Evolutionary conservation across 1,139 yeast species (phyloP).

Genomic region (Scheffersomyces lignicola): DNA sequence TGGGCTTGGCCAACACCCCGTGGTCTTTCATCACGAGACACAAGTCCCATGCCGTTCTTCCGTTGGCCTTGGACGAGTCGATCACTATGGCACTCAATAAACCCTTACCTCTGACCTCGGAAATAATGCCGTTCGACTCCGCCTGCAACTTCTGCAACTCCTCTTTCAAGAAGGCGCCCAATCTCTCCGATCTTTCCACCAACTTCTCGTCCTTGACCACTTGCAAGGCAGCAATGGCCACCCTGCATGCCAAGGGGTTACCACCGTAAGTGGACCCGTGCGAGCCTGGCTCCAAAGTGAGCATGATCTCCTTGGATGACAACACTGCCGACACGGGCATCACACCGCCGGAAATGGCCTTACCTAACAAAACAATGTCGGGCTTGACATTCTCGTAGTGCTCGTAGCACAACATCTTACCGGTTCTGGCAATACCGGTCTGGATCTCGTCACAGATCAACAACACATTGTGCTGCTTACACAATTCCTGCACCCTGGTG

Average conservation of each 20-base stretch:
- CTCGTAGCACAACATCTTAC: slow-evolving; percentile 88
- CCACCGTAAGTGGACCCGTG: slow-evolving; percentile 99
- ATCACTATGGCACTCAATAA: slow-evolving; percentile 88
- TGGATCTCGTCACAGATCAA: slow-evolving; percentile 96
- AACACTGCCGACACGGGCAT: slow-evolving; percentile 89
- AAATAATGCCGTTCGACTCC: slow-evolving; percentile 68
- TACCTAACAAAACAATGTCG: slow-evolving; percentile 84
- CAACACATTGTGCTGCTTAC: slow-evolving; percentile 81
- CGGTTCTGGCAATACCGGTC: slow-evolving; percentile 97
- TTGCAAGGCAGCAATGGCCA: slow-evolving; percentile 90
- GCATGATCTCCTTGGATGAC: slow-evolving; percentile 86
- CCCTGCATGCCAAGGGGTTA: slow-evolving; percentile 92
- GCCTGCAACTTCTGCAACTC: slow-evolving; percentile 63
- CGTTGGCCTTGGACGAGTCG: slow-evolving; percentile 80
- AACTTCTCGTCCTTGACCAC: slow-evolving; percentile 87
- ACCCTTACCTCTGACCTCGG: slow-evolving; percentile 93
- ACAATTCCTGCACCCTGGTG: slow-evolving; percentile 67
- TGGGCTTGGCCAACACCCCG: slow-evolving; percentile 95
- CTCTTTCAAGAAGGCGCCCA: slow-evolving; percentile 72
- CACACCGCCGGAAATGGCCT: slow-evolving; percentile 95
- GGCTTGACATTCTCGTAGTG: slow-evolving; percentile 81
- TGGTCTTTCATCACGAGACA: slow-evolving; percentile 84
- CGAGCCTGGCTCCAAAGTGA: slow-evolving; percentile 89
- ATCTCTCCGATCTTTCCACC: slow-evolving; percentile 70
- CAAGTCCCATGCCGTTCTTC: slow-evolving; percentile 95